A percentile compares a stretch with the other conserved stretches of the same genome.
Conservation (phyloP, 2,329 filamentous ascomycete species). For the Thyridium curvatum region DNA sequence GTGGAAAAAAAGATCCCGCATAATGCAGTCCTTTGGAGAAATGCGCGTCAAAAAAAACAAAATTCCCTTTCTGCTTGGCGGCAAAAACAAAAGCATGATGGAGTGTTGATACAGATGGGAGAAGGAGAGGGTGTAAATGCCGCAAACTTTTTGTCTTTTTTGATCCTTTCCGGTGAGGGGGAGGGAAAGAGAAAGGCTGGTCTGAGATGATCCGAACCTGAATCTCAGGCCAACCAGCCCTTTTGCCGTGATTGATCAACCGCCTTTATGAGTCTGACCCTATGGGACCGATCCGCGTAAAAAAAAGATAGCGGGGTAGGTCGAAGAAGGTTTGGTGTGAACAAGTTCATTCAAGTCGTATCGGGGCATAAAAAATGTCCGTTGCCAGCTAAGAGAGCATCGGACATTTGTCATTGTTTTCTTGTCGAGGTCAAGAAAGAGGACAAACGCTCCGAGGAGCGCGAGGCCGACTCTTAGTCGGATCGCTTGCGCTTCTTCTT, state of each 20-base stretch:
- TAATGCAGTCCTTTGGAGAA: background rate
- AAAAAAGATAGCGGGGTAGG: slow-evolving; percentile 17
- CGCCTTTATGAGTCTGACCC: slow-evolving; percentile 13
- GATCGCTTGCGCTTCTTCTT: slow-evolving; percentile 78
- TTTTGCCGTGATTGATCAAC: slow-evolving; percentile 7
- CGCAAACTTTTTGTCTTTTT: slow-evolving; percentile 9
- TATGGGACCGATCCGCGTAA: slow-evolving; percentile 16
- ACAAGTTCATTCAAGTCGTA: slow-evolving; percentile 35
- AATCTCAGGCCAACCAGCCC: background rate
- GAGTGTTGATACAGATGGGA: slow-evolving; percentile 16
- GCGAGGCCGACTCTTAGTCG: slow-evolving; percentile 35
- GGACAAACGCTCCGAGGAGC: slow-evolving; percentile 8
- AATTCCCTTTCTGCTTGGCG: background rate
- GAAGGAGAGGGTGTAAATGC: slow-evolving; percentile 24
- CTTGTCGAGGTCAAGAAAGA: slow-evolving; percentile 5
- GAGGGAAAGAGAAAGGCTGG: slow-evolving; percentile 5
- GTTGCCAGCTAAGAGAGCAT: slow-evolving; percentile 8
- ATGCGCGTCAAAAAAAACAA: slow-evolving; percentile 5
- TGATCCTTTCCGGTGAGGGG: slow-evolving; percentile 4
- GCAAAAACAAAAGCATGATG: slow-evolving; percentile 17
- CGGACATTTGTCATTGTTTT: slow-evolving; percentile 2
- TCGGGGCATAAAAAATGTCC: slow-evolving; percentile 27
- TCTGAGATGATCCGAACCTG: background rate
- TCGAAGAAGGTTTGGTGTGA: slow-evolving; percentile 15
- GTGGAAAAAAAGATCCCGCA: slow-evolving; percentile 3